Evolutionary conservation across 176 grass and related monocot species (phyloP).

Genomic region (Bothriochloa decipiens): DNA sequence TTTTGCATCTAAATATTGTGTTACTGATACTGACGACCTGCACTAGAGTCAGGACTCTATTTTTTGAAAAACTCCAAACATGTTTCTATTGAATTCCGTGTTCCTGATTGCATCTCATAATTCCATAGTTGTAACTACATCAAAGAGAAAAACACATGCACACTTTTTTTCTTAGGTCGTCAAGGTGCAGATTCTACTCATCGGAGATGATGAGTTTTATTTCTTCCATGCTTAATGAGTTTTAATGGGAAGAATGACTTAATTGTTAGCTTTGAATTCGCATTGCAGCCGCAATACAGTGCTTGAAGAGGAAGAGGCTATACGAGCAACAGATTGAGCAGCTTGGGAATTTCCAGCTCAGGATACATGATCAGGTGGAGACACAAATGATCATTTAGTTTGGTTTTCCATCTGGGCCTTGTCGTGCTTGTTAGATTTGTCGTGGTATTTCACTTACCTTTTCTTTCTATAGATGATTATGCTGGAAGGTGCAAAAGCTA

Average conservation of each 20-base stretch:
- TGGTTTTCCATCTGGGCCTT: neutral
- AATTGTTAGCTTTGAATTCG: slow-evolving; percentile 23
- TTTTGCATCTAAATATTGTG: slow-evolving; percentile 25
- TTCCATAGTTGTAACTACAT: slow-evolving; percentile 6
- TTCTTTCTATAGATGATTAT: slow-evolving; percentile 83
- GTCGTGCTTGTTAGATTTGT: slow-evolving; percentile 19
- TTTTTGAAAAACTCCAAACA: slow-evolving; percentile 2
- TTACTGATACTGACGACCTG: slow-evolving; percentile 2
- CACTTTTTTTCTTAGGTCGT: neutral
- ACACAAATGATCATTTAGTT: slow-evolving; percentile 32
- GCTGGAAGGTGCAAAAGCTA: slow-evolving; percentile 97
- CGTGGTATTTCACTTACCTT: slow-evolving; percentile 19
- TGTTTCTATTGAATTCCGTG: neutral
- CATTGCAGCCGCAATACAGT: slow-evolving; percentile 88
- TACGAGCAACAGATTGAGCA: slow-evolving; percentile 99
- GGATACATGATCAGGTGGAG: slow-evolving; percentile 96
- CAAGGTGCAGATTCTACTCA: slow-evolving; percentile 13
- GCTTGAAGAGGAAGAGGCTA: slow-evolving; percentile 93
- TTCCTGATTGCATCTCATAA: neutral
- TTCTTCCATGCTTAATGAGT: slow-evolving; percentile 20
- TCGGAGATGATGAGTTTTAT: neutral
- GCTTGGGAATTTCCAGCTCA: slow-evolving; percentile 95
- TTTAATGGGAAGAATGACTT: slow-evolving; percentile 22
- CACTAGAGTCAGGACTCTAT: neutral
- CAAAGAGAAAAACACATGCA: neutral